Evolutionary conservation across 2,329 filamentous ascomycete genomes (phyloP).

Genomic region (Penicillium carneum): DNA sequence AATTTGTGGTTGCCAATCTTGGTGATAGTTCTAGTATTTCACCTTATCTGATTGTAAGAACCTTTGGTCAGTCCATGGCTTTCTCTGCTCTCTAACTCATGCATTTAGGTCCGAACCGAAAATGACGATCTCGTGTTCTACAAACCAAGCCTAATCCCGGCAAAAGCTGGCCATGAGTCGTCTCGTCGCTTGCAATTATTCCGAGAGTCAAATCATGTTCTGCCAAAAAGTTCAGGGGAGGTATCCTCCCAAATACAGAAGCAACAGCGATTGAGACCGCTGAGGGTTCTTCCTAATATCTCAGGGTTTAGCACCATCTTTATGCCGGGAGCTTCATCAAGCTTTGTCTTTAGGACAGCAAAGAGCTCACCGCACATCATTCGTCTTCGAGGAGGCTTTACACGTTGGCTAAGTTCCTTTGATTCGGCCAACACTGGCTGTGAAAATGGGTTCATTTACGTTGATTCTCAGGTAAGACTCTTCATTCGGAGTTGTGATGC

Average conservation of each 20-base stretch:
- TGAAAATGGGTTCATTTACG: slow-evolving; percentile 81
- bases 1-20: slow-evolving; percentile 83
- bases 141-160: slow-evolving; percentile 70
- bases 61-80: not conserved
- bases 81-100: slow-evolving; percentile 17
- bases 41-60: slow-evolving; percentile 80
- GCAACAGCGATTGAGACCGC: slow-evolving; percentile 49
- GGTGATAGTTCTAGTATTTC: slow-evolving; percentile 74
- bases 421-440: slow-evolving; percentile 71
- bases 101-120: slow-evolving; percentile 71
- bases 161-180: slow-evolving; percentile 22
- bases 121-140: slow-evolving; percentile 88
- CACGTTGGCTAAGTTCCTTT: slow-evolving; percentile 76
- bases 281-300: slow-evolving; percentile 60
- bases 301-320: slow-evolving; percentile 82
- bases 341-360: slow-evolving; percentile 81
- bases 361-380: slow-evolving; percentile 78
- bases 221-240: slow-evolving; percentile 67
- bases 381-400: slow-evolving; percentile 71
- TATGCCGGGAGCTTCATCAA: slow-evolving; percentile 78
- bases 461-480: slow-evolving; percentile 64
- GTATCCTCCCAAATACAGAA: slow-evolving; percentile 49
- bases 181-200: slow-evolving; percentile 69
- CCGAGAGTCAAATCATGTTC: slow-evolving; percentile 73
- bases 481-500: not conserved